Conservation (phyloP, 768 basidiomycete species). For the Termitomyces sp. region DNA sequence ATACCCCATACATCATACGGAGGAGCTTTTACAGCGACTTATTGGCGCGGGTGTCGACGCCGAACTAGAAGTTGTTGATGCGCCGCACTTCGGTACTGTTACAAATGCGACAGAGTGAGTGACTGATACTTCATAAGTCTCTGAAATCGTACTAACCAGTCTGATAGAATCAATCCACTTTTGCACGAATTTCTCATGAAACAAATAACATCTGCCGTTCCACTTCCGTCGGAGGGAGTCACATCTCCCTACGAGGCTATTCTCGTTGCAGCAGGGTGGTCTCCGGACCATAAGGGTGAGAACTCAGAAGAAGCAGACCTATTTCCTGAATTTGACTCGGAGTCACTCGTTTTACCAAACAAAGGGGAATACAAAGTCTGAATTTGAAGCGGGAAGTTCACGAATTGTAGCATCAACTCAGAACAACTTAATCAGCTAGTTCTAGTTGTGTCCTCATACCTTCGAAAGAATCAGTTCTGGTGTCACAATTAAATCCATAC, state of each 20-base stretch:
- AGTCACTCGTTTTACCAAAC: not conserved
- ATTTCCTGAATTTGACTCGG: not conserved
- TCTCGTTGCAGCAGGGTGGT: constrained; percentile 20
- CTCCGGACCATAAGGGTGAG: constrained; percentile 6
- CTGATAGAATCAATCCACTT: constrained; percentile 21
- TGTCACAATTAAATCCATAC: constrained; percentile 56
- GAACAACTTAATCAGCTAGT: not conserved
- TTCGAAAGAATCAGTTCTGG: constrained; percentile 24
- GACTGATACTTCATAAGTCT: not conserved
- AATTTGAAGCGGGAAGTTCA: not conserved
- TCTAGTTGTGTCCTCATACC: not conserved
- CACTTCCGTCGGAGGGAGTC: constrained; percentile 18
- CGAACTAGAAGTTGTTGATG: constrained; percentile 19
- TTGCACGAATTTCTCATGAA: constrained; percentile 25
- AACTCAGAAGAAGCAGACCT: constrained; percentile 20
- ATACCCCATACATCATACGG: constrained; percentile 21
- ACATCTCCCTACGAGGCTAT: constrained; percentile 25
- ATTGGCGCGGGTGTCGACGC: constrained; percentile 22
- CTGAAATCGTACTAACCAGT: not conserved
- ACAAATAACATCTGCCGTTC: constrained; percentile 16
- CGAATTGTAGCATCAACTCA: not conserved
- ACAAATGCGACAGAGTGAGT: constrained; percentile 26
- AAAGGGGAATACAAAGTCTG: not conserved
- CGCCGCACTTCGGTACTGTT: constrained; percentile 31
- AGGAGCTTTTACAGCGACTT: constrained; percentile 21